Conservation (phyloP, 306 rosid genomes). For the Rosa lucieae region DNA sequence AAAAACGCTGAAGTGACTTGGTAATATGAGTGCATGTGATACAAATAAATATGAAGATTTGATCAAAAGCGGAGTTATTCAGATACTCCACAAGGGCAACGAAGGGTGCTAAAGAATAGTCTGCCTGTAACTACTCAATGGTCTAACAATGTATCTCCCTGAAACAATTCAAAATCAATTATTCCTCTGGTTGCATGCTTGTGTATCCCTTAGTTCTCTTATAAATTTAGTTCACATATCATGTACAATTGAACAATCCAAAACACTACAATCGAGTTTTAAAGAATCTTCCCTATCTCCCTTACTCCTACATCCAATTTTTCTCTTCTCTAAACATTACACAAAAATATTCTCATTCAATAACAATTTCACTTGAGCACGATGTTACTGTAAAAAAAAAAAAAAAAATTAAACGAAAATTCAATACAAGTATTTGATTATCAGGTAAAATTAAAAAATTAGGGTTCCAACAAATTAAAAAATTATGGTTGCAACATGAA, state of each 20-base stretch:
- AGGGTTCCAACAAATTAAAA: too few relatives aligned
- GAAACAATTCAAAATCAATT: too few relatives aligned
- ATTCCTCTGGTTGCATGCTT: neutral
- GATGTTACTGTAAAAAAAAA: too few relatives aligned
- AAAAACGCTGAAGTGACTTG: neutral
- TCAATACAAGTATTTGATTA: too few relatives aligned
- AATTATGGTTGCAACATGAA: neutral
- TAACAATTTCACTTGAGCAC: neutral
- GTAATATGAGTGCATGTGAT: neutral
- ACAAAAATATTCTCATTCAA: neutral
- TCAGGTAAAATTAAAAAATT: neutral
- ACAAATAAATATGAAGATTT: neutral
- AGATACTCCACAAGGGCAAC: neutral
- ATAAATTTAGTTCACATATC: neutral
- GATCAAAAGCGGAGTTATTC: neutral
- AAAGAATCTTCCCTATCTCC: neutral
- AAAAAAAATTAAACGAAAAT: too few relatives aligned
- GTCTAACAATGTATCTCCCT: too few relatives aligned
- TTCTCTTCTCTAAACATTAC: neutral
- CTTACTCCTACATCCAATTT: neutral
- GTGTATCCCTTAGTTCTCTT: neutral
- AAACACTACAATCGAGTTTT: neutral
- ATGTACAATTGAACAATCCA: neutral
- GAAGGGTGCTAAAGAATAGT: too few relatives aligned
- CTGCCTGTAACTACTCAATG: too few relatives aligned